Evolutionary conservation across 495 filamentous ascomycete species (phyloP), one percentile per base, ranked within the genome.

Genomic region (Rhizodiscina lignyota): DNA sequence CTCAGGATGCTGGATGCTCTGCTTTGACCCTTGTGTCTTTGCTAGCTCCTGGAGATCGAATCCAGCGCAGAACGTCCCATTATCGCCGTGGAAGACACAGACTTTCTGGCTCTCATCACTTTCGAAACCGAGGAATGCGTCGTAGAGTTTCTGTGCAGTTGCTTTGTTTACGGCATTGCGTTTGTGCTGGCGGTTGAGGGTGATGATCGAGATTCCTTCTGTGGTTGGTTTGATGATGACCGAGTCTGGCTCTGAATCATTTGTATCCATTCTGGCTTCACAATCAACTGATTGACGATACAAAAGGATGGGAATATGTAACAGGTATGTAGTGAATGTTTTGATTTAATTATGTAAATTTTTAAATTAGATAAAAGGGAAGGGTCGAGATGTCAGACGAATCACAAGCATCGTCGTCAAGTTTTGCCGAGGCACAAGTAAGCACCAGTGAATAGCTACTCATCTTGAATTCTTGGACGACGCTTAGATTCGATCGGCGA

Each of bases 51-150:
- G 56, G 3, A 68, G 52, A 35, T 67, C 63, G 32, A 48, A 53
- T 10, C 62, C 64, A 0, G 63, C 59, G 40, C 63, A 66, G 37
- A 68, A 67, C 5, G 51, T 59, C 17, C 40, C 46, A 20, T 43
- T 21, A 26, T 5, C 21, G 1, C 53, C 50, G 19, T 41, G n/a
- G 28, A 67, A 39, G 18, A 67, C 44, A 45, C 57, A 61, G 13
- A 69, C 53, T 44, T 63, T 66, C 37, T 66, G 61, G 15, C 47
- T 39, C 4, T 41, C 18, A 37, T 67, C 59, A 21, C 44, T 42
- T 36, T 69, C 65, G 36, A 64, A 67, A 16, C 26, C 42, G 2
- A 58, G 44, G 27, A 69, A 47, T 4, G 54, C 52, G 4, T 53
- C 41, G 31, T 57, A 55, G 24, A 68, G 57, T 20, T 50, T 52